Percentiles rank a stretch among this genome's conserved stretches.
Evolutionary conservation across 2,329 filamentous ascomycete species (phyloP).

Genomic region (Penicillium sp.): DNA sequence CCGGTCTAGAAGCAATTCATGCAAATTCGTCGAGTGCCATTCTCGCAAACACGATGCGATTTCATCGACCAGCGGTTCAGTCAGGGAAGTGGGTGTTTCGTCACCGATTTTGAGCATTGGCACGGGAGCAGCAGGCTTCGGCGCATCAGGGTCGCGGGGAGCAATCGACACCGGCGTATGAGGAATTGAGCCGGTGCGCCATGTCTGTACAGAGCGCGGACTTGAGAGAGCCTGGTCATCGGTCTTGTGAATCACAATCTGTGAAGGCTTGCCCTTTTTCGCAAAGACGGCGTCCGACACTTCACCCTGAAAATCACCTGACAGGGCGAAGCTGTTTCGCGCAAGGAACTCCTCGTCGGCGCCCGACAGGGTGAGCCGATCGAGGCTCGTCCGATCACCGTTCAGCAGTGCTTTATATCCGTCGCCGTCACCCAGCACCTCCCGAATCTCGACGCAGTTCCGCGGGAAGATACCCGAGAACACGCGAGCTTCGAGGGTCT

Average conservation of each 20-base stretch:
- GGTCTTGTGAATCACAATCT: conserved; percentile 40
- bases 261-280: conserved; percentile 43
- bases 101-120: conserved; percentile 98
- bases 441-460: conserved; percentile 91
- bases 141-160: conserved; percentile 61
- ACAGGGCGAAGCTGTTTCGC: conserved; percentile 30
- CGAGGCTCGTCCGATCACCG: conserved; percentile 37
- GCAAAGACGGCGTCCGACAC: conserved; percentile 37
- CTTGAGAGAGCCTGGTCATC: conserved; percentile 36
- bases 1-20: conserved; percentile 81
- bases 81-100: conserved; percentile 84
- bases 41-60: conserved; percentile 95
- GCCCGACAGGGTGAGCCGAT: conserved; percentile 31
- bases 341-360: conserved; percentile 28
- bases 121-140: conserved; percentile 83
- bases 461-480: conserved; percentile 98
- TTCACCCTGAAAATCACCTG: conserved; percentile 29
- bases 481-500: conserved; percentile 91
- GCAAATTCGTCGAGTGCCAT: conserved; percentile 97
- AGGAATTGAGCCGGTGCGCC: conserved; percentile 33
- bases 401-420: conserved; percentile 34
- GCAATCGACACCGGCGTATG: conserved; percentile 36
- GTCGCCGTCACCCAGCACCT: conserved; percentile 78
- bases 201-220: conserved; percentile 32
- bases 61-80: conserved; percentile 93